Percentiles rank a stretch among this genome's conserved stretches.
These are phyloP conservation scores for Globisporangium barbulae DNA, from an alignment of 352 stramenopile species.

Conservation along the genomic window DNA sequence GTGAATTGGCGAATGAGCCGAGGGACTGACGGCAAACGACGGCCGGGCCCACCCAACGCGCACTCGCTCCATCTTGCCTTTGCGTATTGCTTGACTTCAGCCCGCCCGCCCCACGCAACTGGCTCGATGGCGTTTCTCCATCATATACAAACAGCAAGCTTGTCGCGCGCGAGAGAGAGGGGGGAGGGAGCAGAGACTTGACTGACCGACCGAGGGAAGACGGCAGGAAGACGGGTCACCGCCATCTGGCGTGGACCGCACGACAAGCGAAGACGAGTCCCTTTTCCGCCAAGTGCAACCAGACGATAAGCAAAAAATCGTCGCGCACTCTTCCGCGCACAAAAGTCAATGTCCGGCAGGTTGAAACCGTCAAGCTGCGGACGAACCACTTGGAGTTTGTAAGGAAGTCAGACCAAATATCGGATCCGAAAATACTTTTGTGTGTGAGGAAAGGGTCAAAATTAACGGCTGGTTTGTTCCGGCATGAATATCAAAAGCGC, in stretches of 20 bases:
- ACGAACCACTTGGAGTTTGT: slow-evolving; percentile 7
- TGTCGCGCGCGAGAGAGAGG: not conserved
- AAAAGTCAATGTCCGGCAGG: not conserved
- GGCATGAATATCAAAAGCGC: not conserved
- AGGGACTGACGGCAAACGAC: slow-evolving; percentile 8
- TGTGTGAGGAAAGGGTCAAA: not conserved
- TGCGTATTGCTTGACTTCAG: not conserved
- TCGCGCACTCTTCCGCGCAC: not conserved
- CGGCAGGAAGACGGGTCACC: no score
- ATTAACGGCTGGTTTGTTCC: not conserved
- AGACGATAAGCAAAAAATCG: not conserved
- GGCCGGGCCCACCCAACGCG: not conserved
- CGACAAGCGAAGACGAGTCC: not conserved
- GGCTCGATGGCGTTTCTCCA: not conserved
- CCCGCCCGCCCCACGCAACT: not conserved
- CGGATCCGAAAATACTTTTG: not conserved
- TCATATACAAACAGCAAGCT: not conserved
- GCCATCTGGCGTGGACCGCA: not conserved
- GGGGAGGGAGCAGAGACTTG: not conserved
- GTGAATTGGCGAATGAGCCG: slow-evolving; percentile 28
- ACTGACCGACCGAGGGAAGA: not conserved
- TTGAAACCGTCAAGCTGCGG: not conserved
- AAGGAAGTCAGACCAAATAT: not conserved
- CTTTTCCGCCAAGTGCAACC: slow-evolving; percentile 1
- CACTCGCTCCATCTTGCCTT: not conserved